Evolutionary conservation across 2,329 filamentous ascomycete genomes (phyloP).

Genomic region (Pyrenochaeta sp.): DNA sequence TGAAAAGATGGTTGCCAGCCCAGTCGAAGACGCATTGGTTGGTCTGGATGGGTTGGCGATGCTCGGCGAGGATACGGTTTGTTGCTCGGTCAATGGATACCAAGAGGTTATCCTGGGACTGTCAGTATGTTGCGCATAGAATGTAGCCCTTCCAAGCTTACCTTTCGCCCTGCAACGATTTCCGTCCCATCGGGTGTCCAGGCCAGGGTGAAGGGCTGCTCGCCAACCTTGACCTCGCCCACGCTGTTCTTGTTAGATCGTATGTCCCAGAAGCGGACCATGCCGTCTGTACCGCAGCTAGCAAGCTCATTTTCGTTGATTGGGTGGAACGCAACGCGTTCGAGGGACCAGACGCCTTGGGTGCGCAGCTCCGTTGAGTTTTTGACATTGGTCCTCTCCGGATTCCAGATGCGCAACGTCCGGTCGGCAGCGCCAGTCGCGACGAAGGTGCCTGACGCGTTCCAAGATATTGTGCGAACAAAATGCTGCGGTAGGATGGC

Average conservation of each 20-base stretch:
- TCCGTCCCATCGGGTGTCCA: constrained; percentile 77
- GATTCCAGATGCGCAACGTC: constrained; percentile 81
- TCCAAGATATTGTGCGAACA: constrained; percentile 85
- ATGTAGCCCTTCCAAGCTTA: constrained; percentile 44
- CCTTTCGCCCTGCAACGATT: constrained; percentile 76
- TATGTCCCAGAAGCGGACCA: constrained; percentile 82
- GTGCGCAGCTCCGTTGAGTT: constrained; percentile 79
- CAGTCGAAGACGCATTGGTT: constrained; percentile 80
- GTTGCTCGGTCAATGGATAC: constrained; percentile 69
- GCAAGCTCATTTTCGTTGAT: constrained; percentile 78
- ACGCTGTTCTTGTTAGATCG: constrained; percentile 73
- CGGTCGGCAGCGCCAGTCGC: constrained; percentile 79
- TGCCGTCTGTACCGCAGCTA: constrained; percentile 75
- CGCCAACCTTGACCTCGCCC: constrained; percentile 69
- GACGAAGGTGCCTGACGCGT: constrained; percentile 80
- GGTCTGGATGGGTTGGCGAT: constrained; percentile 69
- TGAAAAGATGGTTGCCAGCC: constrained; percentile 73
- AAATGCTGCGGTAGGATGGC: constrained; percentile 44
- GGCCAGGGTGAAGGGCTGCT: constrained; percentile 72
- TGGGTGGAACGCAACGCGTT: constrained; percentile 81
- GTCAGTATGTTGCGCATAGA: neutral
- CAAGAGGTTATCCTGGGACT: constrained; percentile 65
- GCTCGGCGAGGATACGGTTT: constrained; percentile 62
- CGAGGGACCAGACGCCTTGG: constrained; percentile 62
- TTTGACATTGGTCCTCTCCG: constrained; percentile 75